Base-by-base conservation (phyloP, 306 rosid species). In the Cyclanthera cordifolia region DNA sequence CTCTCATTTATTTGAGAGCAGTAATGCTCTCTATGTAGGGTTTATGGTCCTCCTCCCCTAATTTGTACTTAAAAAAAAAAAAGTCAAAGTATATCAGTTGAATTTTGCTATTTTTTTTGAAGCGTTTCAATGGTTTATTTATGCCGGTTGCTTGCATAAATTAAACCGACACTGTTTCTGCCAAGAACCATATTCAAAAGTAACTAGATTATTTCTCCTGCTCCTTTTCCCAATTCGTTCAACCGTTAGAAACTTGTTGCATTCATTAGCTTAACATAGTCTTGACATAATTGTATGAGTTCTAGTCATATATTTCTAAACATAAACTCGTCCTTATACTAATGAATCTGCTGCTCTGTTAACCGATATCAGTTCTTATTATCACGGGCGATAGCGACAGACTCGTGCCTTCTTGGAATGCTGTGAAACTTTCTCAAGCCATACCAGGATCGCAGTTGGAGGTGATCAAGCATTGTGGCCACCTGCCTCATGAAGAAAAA, bases 401-500 rank as follows among this genome's bases (percentile, higher is more conserved):
- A 19, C 24, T 87, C 43, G 94, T 93, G 55, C 96, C 96, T 6
- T 75, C 95, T 45, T 93, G 98, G 95, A 93, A 89, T 73, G 86
- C 93, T 19, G 82, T 80, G 85, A 85, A 92, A 77, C 98, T 92
- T 65, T 85, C 96, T 74, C 76, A 75, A 74, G 82, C 75, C 56
- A 89, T 92, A 53, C 96, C 93, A 15, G 98, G 93, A 60, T 85
- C 93, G 41, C 76, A 73, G 20, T 16, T 85, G 67, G 93, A 87
- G 80, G 74, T 89, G 58, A 85, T 92, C 70, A 87, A 87, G 76
- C 83, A 81, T 5, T 89, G 96, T 51, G 98, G 98, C 23, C 98
- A 92, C 84, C 73, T 89, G 73, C 96, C 96, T 7, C 96, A 89
- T 19, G 95, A 92, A 84, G 98, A 92, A 82, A 92, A 87, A 74